Evolutionary conservation across 2,329 filamentous ascomycete genomes (phyloP), one percentile per base, ranked within the genome.

Genomic region (Penicillium sp.): DNA sequence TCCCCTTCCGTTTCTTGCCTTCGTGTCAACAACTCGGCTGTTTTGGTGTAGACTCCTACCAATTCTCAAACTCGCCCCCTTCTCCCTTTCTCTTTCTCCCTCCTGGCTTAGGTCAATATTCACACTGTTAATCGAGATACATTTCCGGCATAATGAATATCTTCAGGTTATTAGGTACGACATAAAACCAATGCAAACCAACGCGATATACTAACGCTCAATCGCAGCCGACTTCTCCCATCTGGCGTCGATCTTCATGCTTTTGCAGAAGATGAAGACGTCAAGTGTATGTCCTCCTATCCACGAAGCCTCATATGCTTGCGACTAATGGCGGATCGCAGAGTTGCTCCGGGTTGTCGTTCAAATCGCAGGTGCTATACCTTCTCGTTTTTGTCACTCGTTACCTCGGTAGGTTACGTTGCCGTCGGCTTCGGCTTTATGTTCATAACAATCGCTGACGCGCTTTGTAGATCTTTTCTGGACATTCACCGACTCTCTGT

Each of bases 311-410:
- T 21, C 34, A 19, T 34, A 26, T 6, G 21, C 24, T 17, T 26
- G n/a, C 33, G 48, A 40, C 53, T 57, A 45, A 58, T 45, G 10
- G 17, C 13, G 21, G 21, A 35, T 24, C 53, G 29, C 47, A 96
- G 91, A 96, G 90, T 77, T 95, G 90, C 69, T 85, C 91, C 37
- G 93, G 93, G 62, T 91, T 98, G 72, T 98, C 93, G 15, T 97
- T 98, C 80, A 98, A 98, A 71, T 96, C 91, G 54, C 93, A 98
- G 78, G 88, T 84, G 44, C 80, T 98, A 50, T 98, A 98, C 73
- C 77, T 97, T 60, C 75, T 95, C 39, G 93, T 98, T 63, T 98
- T 98, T 72, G 69, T 94, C 38, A 95, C 90, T 55, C 82, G 93
- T 66, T 98, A 98, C 72, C 80, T 98, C 55, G 85, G 85, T 88